Base-by-base conservation (phyloP, 1,139 yeast species). In the Yamadazyma sp. region DNA sequence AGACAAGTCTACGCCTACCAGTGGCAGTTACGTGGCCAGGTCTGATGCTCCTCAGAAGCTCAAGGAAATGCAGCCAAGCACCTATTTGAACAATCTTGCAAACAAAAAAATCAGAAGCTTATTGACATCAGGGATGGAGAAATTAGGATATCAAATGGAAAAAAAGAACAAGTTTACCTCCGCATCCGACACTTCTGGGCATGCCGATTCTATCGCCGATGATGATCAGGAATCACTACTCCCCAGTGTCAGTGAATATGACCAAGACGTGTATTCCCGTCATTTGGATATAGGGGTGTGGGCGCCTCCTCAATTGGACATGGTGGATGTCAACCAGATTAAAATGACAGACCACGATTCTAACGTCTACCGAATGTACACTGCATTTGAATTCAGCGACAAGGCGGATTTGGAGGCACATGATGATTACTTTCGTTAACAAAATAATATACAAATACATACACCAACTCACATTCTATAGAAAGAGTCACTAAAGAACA, bases 121-220 rank as follows among this genome's bases (percentile, higher is more conserved):
- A 33, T 44, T 66, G 6, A 58, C 69, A 1, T 53, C 61, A 25
- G 65, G 64, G 29, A 66, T 65, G 39, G 70, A 59, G 40, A 62
- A 56, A 39, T 43, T 64, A 21, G 67, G 67, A 2, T 62, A 63
- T 37, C 38, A 40, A 20, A 33, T 11, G 14, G 16, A 27, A n/a
- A 26, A 27, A 10, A 16, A 28, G 21, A 14, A 16, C 30, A 28
- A 15, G 13, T 16, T 17, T n/a, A 28, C 30, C 6, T 28, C 30
- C 11, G 12, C 21, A 5, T 12, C 16, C 21, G 21, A 15, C 12
- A 28, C 30, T 6, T 11, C 21, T 4, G 6, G 21, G 7, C 6
- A 16, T n/a, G 11, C n/a, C 3, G 21, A 15, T 16, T n/a, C 20
- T 3, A 17, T 28, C 12, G 30, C 6, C 4, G 30, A 28, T 9